A percentile compares a stretch with the other conserved stretches of the same genome.
These are phyloP conservation scores for Lichtheimia ramosa DNA, from an alignment of 371 early-diverging fungal genomes.

Conservation along the genomic window DNA sequence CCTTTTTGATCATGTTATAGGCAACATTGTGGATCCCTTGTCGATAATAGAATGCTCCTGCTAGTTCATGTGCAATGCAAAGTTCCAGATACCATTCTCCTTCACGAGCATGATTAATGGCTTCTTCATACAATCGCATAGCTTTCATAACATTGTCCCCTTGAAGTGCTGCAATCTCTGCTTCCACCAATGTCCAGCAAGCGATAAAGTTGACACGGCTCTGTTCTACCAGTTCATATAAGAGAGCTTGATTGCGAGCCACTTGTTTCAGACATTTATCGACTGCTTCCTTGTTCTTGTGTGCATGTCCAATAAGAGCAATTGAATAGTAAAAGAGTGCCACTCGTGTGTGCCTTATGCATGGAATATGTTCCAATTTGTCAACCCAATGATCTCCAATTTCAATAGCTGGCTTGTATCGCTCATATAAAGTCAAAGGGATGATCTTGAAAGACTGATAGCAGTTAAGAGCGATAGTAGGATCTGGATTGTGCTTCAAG, in stretches of 20 bases:
- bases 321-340: slow-evolving; percentile 28
- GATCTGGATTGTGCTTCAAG: slow-evolving; percentile 27
- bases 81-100: slow-evolving; percentile 33
- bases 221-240: slow-evolving; percentile 29
- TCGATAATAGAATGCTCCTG: slow-evolving; percentile 40
- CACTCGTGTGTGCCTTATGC: slow-evolving; percentile 38
- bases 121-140: slow-evolving; percentile 31
- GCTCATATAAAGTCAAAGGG: slow-evolving; percentile 39
- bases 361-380: slow-evolving; percentile 29
- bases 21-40: slow-evolving; percentile 35
- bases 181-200: slow-evolving; percentile 31
- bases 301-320: slow-evolving; percentile 35
- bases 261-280: slow-evolving; percentile 20
- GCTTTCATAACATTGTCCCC: slow-evolving; percentile 16
- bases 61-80: slow-evolving; percentile 35
- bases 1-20: slow-evolving; percentile 34
- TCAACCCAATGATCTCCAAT: slow-evolving; percentile 25
- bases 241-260: slow-evolving; percentile 20
- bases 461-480: slow-evolving; percentile 30
- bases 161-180: not conserved
- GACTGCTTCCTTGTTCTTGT: not conserved
- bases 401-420: slow-evolving; percentile 35
- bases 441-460: slow-evolving; percentile 40
- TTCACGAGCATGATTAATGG: slow-evolving; percentile 37
- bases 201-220: slow-evolving; percentile 24